These are phyloP conservation scores for Backusella circina DNA, from an alignment of 192 early-diverging fungal genomes.

Conservation along the genomic window DNA sequence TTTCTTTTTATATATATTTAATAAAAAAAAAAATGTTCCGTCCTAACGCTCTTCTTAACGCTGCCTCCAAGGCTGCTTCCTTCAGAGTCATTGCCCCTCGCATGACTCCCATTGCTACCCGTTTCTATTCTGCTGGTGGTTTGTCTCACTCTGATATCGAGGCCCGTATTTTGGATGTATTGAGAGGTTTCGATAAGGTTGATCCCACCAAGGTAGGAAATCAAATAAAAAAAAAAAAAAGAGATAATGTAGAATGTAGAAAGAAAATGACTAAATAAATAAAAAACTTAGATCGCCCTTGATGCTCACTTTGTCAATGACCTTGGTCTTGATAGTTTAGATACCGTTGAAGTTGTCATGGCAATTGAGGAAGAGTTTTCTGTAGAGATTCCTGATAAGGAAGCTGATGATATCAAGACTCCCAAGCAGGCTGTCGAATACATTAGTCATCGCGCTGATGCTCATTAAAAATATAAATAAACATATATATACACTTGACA, in stretches of 20 bases:
- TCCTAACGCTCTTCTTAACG: conserved; percentile 31
- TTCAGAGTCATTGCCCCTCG: conserved; percentile 32
- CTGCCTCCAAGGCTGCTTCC: conserved; percentile 35
- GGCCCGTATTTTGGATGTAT: conserved; percentile 81
- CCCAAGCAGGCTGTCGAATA: conserved; percentile 87
- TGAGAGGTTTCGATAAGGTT: conserved; percentile 97
- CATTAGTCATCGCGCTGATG: conserved; percentile 67
- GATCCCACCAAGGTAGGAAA: conserved; percentile 80
- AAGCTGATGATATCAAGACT: conserved; percentile 93
- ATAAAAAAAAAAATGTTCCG: conserved; percentile 37
- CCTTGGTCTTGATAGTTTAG: conserved; percentile 93
- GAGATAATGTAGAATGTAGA: neutral
- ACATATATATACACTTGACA: neutral
- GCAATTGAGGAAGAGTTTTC: conserved; percentile 99
- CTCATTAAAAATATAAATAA: conserved; percentile 55
- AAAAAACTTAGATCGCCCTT: conserved; percentile 66
- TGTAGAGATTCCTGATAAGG: conserved; percentile 96
- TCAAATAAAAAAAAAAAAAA: neutral
- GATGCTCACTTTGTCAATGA: conserved; percentile 88
- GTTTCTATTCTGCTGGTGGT: conserved; percentile 73
- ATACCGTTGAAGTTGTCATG: conserved; percentile 99
- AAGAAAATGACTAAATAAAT: neutral
- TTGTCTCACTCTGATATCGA: conserved; percentile 72
- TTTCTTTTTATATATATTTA: conserved; percentile 3
- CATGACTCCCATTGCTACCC: conserved; percentile 42